Conservation (phyloP, 495 filamentous ascomycete genomes). For the Opeltia flavorubescens region DNA sequence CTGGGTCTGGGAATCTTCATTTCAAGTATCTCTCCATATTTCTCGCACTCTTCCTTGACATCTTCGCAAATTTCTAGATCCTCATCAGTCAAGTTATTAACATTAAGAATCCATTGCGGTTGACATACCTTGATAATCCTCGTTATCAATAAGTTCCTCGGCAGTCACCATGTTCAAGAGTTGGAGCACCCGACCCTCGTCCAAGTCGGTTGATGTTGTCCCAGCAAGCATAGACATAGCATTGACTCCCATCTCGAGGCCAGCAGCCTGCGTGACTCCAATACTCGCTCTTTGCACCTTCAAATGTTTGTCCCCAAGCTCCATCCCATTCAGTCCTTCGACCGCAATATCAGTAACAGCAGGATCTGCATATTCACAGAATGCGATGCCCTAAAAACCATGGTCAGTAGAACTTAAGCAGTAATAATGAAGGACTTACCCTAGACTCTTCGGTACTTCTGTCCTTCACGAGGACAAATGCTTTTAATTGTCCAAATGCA, state of each 20-base stretch:
- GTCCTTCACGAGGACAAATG: constrained; percentile 86
- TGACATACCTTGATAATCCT: constrained; percentile 79
- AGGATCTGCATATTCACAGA: constrained; percentile 85
- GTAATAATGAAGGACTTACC: constrained; percentile 39
- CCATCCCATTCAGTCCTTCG: constrained; percentile 83
- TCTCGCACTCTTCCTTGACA: constrained; percentile 78
- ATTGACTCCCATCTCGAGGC: constrained; percentile 88
- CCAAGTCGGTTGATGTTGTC: constrained; percentile 64
- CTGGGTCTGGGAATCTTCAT: constrained; percentile 84
- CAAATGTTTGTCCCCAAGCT: constrained; percentile 71
- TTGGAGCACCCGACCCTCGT: constrained; percentile 70
- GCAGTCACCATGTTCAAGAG: constrained; percentile 96
- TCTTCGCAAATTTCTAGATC: constrained; percentile 88
- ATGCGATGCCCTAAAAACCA: constrained; percentile 68
- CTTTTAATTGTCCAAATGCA: constrained; percentile 84
- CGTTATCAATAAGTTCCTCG: constrained; percentile 84
- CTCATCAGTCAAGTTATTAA: background rate
- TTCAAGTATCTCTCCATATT: constrained; percentile 71
- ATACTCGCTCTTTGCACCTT: constrained; percentile 82
- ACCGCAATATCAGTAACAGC: constrained; percentile 70
- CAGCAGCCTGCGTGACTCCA: constrained; percentile 76
- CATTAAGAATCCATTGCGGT: background rate
- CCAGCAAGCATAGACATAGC: constrained; percentile 98
- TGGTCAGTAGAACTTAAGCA: constrained; percentile 8
- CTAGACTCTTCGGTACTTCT: constrained; percentile 70